Percentiles rank a stretch among this genome's conserved stretches.
Evolutionary conservation across 257 asterid species (phyloP).

Genomic region (Pogostemon cablin): DNA sequence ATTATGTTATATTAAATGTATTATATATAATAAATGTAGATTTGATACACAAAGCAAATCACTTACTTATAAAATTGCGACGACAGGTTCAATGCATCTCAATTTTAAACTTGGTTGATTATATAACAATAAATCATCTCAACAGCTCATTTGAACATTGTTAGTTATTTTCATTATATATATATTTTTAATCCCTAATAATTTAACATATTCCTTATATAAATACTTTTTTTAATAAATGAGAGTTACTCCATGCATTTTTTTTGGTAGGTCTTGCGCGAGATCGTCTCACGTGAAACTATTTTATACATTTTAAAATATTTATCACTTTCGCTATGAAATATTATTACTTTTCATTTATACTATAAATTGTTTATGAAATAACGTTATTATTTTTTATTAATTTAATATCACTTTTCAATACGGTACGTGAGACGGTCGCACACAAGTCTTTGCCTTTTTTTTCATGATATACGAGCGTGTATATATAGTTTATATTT

Average conservation of each 20-base stretch:
- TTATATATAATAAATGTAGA: conserved; percentile 28
- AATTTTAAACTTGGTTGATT: conserved; percentile 9
- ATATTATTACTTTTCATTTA: no score
- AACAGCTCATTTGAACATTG: conserved; percentile 35
- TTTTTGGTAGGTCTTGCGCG: background rate
- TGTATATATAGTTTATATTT: no score
- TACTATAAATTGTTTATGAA: no score
- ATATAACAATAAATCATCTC: conserved; percentile 13
- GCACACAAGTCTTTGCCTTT: background rate
- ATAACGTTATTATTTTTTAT: no score
- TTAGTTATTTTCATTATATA: background rate
- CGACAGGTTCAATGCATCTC: conserved; percentile 47
- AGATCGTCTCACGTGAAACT: no score
- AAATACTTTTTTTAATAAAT: background rate
- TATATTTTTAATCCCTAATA: background rate
- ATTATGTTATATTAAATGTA: conserved; percentile 4
- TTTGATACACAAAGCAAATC: conserved; percentile 41
- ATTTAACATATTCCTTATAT: background rate
- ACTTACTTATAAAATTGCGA: conserved; percentile 34
- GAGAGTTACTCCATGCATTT: background rate
- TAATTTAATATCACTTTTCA: no score
- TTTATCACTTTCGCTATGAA: no score
- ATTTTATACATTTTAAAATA: no score
- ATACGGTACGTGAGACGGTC: no score
- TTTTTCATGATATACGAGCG: no score